Conservation (phyloP, 139 green algal species). For the Helicosporidium sp. region DNA sequence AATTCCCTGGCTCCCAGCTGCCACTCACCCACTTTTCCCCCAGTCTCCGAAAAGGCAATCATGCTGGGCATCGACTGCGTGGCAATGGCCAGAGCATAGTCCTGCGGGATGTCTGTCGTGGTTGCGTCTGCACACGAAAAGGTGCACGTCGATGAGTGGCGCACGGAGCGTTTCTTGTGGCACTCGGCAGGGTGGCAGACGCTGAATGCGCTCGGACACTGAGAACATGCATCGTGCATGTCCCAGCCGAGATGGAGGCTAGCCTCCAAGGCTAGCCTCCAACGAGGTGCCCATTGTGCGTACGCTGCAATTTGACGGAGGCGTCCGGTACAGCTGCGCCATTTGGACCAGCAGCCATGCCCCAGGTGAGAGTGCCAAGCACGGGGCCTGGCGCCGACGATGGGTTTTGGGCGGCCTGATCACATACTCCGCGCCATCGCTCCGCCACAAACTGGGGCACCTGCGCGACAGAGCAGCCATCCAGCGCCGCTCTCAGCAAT, state of each 20-base stretch:
- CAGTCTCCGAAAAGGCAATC: slow-evolving; percentile 13
- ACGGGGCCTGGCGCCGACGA: slow-evolving; percentile 9
- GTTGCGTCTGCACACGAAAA: background rate
- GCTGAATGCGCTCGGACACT: too few relatives aligned
- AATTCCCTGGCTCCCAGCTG: background rate
- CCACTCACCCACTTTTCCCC: slow-evolving; percentile 4
- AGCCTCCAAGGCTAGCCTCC: too few relatives aligned
- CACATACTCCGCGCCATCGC: slow-evolving; percentile 19
- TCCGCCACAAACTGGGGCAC: slow-evolving; percentile 30
- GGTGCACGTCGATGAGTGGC: too few relatives aligned
- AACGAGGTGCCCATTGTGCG: slow-evolving; percentile 4
- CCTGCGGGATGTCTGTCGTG: slow-evolving; percentile 4
- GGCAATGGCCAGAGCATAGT: slow-evolving; percentile 7
- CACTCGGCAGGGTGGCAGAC: too few relatives aligned
- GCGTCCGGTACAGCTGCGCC: background rate
- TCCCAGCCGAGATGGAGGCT: too few relatives aligned
- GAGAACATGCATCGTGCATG: too few relatives aligned
- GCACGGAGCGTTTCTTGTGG: too few relatives aligned
- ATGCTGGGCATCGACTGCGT: slow-evolving; percentile 8
- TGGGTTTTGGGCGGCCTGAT: too few relatives aligned
- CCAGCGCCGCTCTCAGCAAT: too few relatives aligned
- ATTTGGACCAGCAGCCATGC: too few relatives aligned
- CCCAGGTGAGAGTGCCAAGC: slow-evolving; percentile 11
- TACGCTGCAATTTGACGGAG: background rate
- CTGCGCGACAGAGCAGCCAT: too few relatives aligned